Evolutionary conservation across 768 basidiomycete species (phyloP).

Genomic region (Cystobasidium onofrii): DNA sequence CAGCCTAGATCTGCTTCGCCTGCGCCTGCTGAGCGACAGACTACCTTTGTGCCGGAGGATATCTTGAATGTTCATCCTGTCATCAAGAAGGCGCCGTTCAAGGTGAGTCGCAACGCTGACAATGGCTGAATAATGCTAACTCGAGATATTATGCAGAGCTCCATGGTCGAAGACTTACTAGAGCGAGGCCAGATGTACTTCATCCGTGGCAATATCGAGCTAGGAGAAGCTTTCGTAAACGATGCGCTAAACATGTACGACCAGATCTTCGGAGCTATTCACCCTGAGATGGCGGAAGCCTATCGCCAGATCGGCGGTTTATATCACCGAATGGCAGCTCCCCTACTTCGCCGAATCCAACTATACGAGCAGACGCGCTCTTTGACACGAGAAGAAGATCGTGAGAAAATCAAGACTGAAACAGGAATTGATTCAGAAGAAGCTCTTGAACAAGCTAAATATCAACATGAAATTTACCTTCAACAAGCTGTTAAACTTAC

Average conservation of each 20-base stretch:
- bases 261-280: slow-evolving; percentile 48
- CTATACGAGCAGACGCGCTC: slow-evolving; percentile 36
- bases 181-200: slow-evolving; percentile 46
- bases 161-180: slow-evolving; percentile 48
- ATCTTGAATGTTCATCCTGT: slow-evolving; percentile 47
- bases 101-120: slow-evolving; percentile 39
- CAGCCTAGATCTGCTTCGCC: slow-evolving; percentile 42
- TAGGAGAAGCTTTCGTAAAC: slow-evolving; percentile 48
- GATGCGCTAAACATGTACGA: slow-evolving; percentile 49
- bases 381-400: slow-evolving; percentile 31
- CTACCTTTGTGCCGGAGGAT: slow-evolving; percentile 47
- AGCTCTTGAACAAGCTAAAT: slow-evolving; percentile 35
- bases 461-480: slow-evolving; percentile 44
- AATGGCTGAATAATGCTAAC: neutral
- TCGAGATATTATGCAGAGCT: slow-evolving; percentile 38
- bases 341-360: slow-evolving; percentile 28
- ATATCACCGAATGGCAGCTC: slow-evolving; percentile 45
- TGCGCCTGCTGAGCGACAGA: slow-evolving; percentile 28
- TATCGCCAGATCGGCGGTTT: slow-evolving; percentile 48
- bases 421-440: slow-evolving; percentile 24
- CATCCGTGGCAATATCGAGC: slow-evolving; percentile 45
- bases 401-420: slow-evolving; percentile 6
- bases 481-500: slow-evolving; percentile 46
- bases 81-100: slow-evolving; percentile 46
- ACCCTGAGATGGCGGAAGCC: slow-evolving; percentile 48